Conservation (phyloP, 805 yeast species). For the Candida namnaoensis region DNA sequence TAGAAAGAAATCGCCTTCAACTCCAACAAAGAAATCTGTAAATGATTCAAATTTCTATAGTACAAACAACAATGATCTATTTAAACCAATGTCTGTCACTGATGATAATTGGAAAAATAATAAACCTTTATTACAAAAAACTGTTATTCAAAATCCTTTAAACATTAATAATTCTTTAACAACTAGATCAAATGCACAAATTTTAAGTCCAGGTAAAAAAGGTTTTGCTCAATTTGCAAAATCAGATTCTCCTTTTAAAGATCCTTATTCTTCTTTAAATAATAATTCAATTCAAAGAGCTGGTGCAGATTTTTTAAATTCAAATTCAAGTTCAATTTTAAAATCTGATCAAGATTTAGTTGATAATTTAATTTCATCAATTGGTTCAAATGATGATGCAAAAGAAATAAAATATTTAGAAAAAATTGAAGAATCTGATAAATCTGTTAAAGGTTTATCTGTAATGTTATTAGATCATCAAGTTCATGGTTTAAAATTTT, state of each 20-base stretch:
- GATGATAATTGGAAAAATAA: constrained; percentile 13
- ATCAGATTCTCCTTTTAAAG: constrained; percentile 13
- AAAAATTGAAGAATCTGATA: constrained; percentile 12
- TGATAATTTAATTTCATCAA: constrained; percentile 5
- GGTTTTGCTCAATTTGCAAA: constrained; percentile 11
- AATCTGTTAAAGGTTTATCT: constrained; percentile 25
- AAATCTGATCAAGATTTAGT: constrained; percentile 6
- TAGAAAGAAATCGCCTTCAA: constrained; percentile 4
- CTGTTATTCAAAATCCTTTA: constrained; percentile 3
- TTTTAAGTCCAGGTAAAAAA: constrained; percentile 1
- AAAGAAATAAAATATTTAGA: constrained; percentile 8
- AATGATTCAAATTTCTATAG: constrained; percentile 9
- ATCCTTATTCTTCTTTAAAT: constrained; percentile 13
- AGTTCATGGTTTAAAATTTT: constrained; percentile 32
- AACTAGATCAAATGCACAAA: constrained; percentile 4
- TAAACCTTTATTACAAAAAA: not conserved
- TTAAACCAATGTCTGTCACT: constrained; percentile 13
- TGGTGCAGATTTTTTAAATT: constrained; percentile 12
- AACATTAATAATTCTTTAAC: not conserved
- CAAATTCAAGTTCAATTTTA: not conserved
- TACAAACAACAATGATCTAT: not conserved
- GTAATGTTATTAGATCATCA: constrained; percentile 38
- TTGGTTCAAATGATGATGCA: constrained; percentile 8
- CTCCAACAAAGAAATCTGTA: constrained; percentile 1
- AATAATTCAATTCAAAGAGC: constrained; percentile 6